Percentiles rank a stretch among this genome's conserved stretches.
Evolutionary conservation across 495 filamentous ascomycete genomes (phyloP).

Genomic region (Neurospora sp.): DNA sequence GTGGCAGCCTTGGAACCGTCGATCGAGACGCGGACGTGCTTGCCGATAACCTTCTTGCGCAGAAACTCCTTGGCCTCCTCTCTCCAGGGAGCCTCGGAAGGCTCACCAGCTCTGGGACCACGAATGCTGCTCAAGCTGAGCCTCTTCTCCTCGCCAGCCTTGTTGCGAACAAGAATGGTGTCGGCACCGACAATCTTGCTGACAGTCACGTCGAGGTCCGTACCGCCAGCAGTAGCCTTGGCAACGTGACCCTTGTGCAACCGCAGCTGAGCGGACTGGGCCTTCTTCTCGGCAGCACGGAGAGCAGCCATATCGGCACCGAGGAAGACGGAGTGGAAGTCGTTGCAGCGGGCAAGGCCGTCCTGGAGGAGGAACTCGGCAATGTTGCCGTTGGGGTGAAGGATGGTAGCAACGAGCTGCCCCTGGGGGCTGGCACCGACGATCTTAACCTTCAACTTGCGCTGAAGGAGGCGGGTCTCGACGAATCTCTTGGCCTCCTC

Average conservation of each 20-base stretch:
- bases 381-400: conserved; percentile 86
- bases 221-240: conserved; percentile 39
- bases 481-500: conserved; percentile 79
- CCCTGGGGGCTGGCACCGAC: conserved; percentile 80
- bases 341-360: conserved; percentile 82
- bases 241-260: conserved; percentile 70
- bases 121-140: conserved; percentile 87
- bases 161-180: conserved; percentile 74
- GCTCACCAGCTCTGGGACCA: conserved; percentile 60
- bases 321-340: conserved; percentile 85
- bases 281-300: conserved; percentile 77
- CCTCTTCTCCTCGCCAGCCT: conserved; percentile 74
- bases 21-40: conserved; percentile 76
- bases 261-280: conserved; percentile 61
- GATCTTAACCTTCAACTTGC: conserved; percentile 67
- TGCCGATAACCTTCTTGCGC: conserved; percentile 88
- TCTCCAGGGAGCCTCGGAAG: conserved; percentile 63
- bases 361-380: conserved; percentile 77
- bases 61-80: conserved; percentile 95
- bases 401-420: conserved; percentile 67
- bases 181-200: conserved; percentile 81
- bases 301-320: conserved; percentile 76
- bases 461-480: conserved; percentile 73
- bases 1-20: conserved; percentile 85
- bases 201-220: conserved; percentile 66